Conservation (phyloP, 768 basidiomycete genomes). For the Panellus pusillus region DNA sequence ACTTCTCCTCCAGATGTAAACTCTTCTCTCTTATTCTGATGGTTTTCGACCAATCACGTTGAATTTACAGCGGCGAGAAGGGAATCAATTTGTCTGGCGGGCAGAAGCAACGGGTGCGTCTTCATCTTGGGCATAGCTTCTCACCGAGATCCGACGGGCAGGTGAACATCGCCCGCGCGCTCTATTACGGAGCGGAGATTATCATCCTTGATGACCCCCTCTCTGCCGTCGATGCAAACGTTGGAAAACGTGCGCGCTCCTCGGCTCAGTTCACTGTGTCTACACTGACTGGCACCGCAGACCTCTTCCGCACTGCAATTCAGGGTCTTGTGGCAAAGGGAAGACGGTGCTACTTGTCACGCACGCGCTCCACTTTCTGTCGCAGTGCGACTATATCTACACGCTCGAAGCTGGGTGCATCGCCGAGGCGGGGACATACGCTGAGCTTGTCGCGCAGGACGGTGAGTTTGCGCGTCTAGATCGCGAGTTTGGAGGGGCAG, state of each 20-base stretch:
- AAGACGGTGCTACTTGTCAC: slow-evolving; percentile 85
- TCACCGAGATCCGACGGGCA: too few species aligned
- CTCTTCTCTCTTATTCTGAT: not conserved
- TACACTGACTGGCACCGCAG: too few species aligned
- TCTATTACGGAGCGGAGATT: slow-evolving; percentile 59
- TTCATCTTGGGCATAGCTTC: too few species aligned
- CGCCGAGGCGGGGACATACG: slow-evolving; percentile 64
- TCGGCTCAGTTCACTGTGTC: too few species aligned
- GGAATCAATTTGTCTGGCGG: slow-evolving; percentile 66
- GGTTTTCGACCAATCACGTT: too few species aligned
- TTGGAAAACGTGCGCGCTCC: too few species aligned
- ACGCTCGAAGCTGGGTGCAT: slow-evolving; percentile 75
- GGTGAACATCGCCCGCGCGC: too few species aligned
- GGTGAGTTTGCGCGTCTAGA: slow-evolving; percentile 59
- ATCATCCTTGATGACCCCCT: slow-evolving; percentile 65
- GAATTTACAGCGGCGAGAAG: slow-evolving; percentile 20
- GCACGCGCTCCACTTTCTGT: too few species aligned
- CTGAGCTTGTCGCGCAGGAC: slow-evolving; percentile 44
- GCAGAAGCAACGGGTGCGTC: slow-evolving; percentile 55
- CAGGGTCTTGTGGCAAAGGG: slow-evolving; percentile 43
- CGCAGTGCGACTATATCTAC: slow-evolving; percentile 85
- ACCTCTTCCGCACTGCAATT: slow-evolving; percentile 67
- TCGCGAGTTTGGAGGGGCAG: slow-evolving; percentile 52
- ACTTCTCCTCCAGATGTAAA: too few species aligned
- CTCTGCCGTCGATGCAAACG: too few species aligned